phyloP scores from a whole-genome alignment of 768 basidiomycete species.

The Thelephora aurantiotincta region DNA sequence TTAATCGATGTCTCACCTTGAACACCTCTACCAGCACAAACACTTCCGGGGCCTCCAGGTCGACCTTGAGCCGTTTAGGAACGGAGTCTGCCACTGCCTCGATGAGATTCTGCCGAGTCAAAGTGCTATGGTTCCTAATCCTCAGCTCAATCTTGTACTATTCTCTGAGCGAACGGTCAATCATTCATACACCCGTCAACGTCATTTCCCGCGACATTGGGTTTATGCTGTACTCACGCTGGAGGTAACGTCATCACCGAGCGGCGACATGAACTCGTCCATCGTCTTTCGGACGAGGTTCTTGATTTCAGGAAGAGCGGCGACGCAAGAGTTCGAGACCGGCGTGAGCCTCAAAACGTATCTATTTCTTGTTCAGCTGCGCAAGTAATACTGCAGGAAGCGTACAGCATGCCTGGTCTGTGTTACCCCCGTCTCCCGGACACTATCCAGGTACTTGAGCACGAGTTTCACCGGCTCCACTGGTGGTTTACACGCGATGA shows the following conservation, averaged over 20 bases:
- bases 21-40: conserved; percentile 75
- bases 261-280: conserved; percentile 29
- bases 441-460: conserved; percentile 43
- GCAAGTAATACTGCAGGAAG: no score
- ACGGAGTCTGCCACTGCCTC: conserved; percentile 58
- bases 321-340: conserved; percentile 49
- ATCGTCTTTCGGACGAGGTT: conserved; percentile 36
- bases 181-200: no score
- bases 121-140: conserved; percentile 61
- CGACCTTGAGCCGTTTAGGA: conserved; percentile 51
- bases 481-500: conserved; percentile 68
- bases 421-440: conserved; percentile 46
- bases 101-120: conserved; percentile 45
- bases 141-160: conserved; percentile 78
- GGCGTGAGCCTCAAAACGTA: conserved; percentile 61
- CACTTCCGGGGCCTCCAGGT: conserved; percentile 51
- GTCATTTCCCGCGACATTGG: neutral
- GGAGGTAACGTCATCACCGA: conserved; percentile 28
- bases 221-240: conserved; percentile 24
- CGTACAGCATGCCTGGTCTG: conserved; percentile 38
- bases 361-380: conserved; percentile 23
- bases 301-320: conserved; percentile 58
- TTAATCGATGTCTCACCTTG: conserved; percentile 36
- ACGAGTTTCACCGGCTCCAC: conserved; percentile 66
- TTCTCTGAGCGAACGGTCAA: neutral